Base-by-base conservation (phyloP, 148 eudicot species). In the Heliamphora exappendiculata region DNA sequence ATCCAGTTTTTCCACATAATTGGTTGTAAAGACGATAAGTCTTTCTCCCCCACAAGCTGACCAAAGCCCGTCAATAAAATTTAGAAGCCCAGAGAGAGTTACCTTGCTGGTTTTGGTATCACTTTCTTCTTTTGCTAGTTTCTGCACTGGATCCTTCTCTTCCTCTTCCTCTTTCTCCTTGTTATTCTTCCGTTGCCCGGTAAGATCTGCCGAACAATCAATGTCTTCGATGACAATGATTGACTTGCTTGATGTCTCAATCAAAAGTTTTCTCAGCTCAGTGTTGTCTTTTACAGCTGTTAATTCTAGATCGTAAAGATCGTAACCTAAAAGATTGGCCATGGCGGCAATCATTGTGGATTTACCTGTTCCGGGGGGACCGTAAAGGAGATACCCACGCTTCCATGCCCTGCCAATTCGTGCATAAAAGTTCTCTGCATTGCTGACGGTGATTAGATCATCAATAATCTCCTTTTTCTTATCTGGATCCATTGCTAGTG, bases 191-290 rank as follows among this genome's bases (percentile, higher is more conserved):
- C 84, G 47, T 26, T 78, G 82, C 0, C 82, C 82, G 0, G 84
- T 84, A 3, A 81, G 60, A 20, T 84, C 84, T 4, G 79, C 80
- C 2, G 87, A 84, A n/a, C 87, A 84, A 81, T 84, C 87, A 11
- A 84, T 81, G 76, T 84, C 87, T 45, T 84, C 84, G 0, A 85
- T 76, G 49, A 85, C 81, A 29, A 85, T 82, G 0, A 85, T 71
- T 12, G 82, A 85, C 77, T 85, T 85, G 36, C 79, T 75, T 4
- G 81, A 55, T 5, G 85, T 82, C 54, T 80, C 80, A 9, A 85
- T 85, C 7, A 85, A 28, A 22, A 82, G 20, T 76, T 70, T 79
- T 51, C 85, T 80, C 39, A 85, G 28, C 5, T 85, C 83, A 8
- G 81, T 80, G 45, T 85, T 85, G 19, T 82, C 83, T 9, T 80